Conservation (phyloP, 202 grass and related monocot species). For the Elaeis oleifera region DNA sequence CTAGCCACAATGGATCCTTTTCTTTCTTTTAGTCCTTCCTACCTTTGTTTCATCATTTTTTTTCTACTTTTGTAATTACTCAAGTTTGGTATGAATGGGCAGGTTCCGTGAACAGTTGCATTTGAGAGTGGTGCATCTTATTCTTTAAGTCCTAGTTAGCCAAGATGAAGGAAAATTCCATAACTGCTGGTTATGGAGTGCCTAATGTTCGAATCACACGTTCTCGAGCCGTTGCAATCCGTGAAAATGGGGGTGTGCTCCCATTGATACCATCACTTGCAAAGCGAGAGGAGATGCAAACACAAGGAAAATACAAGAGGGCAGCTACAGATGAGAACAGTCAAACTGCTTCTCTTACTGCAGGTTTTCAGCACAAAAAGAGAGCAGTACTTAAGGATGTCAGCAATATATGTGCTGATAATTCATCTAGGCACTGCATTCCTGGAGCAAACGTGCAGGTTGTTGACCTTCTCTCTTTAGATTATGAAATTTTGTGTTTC, state of each 20-base stretch:
- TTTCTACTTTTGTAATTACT: no score
- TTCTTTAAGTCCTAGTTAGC: no score
- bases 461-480: conserved; percentile 10
- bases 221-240: conserved; percentile 39
- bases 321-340: conserved; percentile 39
- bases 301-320: conserved; percentile 38
- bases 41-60: no score
- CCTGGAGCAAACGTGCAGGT: conserved; percentile 50
- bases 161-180: conserved; percentile 34
- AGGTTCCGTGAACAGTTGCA: no score
- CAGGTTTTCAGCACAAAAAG: conserved; percentile 43
- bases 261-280: conserved; percentile 29
- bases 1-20: no score
- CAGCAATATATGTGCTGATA: conserved; percentile 35
- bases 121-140: no score
- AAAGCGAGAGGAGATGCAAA: conserved; percentile 29
- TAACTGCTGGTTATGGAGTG: conserved; percentile 33
- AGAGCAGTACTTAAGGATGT: conserved; percentile 47
- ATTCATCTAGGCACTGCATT: conserved; percentile 18
- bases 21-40: no score
- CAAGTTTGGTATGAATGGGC: no score
- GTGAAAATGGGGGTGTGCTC: conserved; percentile 21
- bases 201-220: conserved; percentile 57
- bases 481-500: neutral
- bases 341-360: conserved; percentile 21